A percentile compares a stretch with the other conserved stretches of the same genome.
These are phyloP conservation scores for Phytopythium vexans DNA, from an alignment of 352 stramenopile genomes.

Conservation along the genomic window DNA sequence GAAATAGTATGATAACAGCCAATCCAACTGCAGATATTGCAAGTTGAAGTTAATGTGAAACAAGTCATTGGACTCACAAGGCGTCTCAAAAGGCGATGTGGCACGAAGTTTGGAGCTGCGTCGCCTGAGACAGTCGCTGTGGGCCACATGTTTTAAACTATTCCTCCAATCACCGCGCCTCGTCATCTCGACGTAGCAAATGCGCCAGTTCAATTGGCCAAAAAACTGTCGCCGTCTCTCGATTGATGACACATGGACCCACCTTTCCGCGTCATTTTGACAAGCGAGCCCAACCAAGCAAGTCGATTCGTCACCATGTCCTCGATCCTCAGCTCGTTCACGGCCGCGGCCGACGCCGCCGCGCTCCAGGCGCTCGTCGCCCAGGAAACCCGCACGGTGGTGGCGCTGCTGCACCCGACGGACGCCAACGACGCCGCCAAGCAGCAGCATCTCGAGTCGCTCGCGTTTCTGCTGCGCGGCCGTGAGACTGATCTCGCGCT, in stretches of 20 bases:
- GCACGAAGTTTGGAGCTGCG: no score
- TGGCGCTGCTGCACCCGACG: slow-evolving; percentile 16
- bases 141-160: no score
- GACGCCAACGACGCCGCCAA: slow-evolving; percentile 29
- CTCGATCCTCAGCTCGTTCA: slow-evolving; percentile 3
- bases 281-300: background rate
- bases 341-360: slow-evolving; percentile 3
- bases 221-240: no score
- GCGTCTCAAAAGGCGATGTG: no score
- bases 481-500: slow-evolving; percentile 59
- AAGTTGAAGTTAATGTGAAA: background rate
- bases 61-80: no score
- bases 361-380: slow-evolving; percentile 3
- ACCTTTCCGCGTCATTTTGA: background rate
- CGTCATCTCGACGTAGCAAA: no score
- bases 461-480: slow-evolving; percentile 60
- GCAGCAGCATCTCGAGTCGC: slow-evolving; percentile 39
- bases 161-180: no score
- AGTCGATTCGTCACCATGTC: background rate
- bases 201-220: no score
- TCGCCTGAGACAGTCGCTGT: no score
- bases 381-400: background rate
- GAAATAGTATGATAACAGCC: background rate
- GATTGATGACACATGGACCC: background rate
- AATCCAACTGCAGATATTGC: background rate